phyloP scores from a whole-genome alignment of 805 yeast genomes.

The Lipomyces anomalus region DNA sequence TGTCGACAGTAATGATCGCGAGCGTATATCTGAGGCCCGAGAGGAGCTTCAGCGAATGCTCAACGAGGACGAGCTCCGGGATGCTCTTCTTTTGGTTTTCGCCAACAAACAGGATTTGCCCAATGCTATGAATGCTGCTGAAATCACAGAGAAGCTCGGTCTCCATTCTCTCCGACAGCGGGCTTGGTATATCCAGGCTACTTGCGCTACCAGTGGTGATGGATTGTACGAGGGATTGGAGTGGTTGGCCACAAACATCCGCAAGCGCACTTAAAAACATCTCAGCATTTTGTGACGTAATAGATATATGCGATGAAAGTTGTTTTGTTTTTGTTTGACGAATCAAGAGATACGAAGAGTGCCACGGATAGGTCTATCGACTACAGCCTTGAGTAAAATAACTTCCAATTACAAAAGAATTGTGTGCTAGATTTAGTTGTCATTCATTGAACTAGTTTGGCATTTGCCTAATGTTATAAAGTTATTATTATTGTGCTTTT shows the following conservation, averaged over 20 bases:
- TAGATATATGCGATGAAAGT: neutral
- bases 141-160: constrained; percentile 66
- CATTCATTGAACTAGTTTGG: neutral
- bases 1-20: constrained; percentile 71
- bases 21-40: constrained; percentile 70
- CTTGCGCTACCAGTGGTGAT: constrained; percentile 83
- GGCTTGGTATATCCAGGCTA: constrained; percentile 87
- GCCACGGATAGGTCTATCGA: too few species aligned
- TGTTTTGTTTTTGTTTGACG: neutral
- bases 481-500: too few species aligned
- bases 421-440: neutral
- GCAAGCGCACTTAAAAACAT: constrained; percentile 21
- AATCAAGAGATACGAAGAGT: neutral
- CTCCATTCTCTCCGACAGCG: constrained; percentile 60
- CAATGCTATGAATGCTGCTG: constrained; percentile 69
- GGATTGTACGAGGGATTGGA: constrained; percentile 71
- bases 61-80: constrained; percentile 75
- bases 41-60: constrained; percentile 72
- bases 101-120: constrained; percentile 84
- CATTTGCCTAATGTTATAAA: neutral
- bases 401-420: neutral
- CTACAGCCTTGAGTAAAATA: too few species aligned
- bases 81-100: constrained; percentile 72
- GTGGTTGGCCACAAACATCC: constrained; percentile 25
- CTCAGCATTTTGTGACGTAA: neutral